phyloP scores from a whole-genome alignment of 2,329 filamentous ascomycete genomes.

The Diaporthe destruens region DNA sequence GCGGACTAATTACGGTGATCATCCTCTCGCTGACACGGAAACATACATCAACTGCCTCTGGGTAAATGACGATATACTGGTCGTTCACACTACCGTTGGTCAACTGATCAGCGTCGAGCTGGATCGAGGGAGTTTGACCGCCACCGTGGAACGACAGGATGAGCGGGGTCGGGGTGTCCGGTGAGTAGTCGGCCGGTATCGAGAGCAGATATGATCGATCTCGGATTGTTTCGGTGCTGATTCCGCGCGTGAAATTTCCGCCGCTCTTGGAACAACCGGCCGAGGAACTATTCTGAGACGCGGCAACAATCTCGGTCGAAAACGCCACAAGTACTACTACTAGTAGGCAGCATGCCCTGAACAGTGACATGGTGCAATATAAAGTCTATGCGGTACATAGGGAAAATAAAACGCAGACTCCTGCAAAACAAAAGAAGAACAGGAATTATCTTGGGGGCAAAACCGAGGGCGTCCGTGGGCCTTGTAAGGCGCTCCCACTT shows the following conservation, averaged over 20 bases:
- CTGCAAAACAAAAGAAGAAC: background rate
- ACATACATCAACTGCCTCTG: constrained; percentile 6
- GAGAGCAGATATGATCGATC: constrained; percentile 15
- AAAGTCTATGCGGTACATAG: background rate
- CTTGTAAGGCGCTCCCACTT: background rate
- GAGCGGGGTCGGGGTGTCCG: constrained; percentile 2
- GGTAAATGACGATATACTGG: background rate
- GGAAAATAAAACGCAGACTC: background rate
- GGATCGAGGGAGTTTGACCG: constrained; percentile 10
- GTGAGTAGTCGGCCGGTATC: background rate
- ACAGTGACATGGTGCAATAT: constrained; percentile 2
- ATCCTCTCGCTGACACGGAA: background rate
- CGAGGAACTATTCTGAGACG: background rate
- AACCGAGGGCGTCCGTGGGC: background rate
- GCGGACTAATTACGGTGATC: background rate
- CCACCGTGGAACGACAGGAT: constrained; percentile 16
- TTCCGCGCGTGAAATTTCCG: background rate
- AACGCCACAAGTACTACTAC: background rate
- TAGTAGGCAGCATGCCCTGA: background rate
- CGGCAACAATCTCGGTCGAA: background rate
- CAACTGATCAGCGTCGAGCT: constrained; percentile 3
- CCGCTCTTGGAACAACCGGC: background rate
- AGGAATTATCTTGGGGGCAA: background rate
- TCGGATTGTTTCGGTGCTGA: background rate
- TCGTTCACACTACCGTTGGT: background rate